phyloP scores from a whole-genome alignment of 345 rosid species.

The Eucalyptus caleyi region DNA sequence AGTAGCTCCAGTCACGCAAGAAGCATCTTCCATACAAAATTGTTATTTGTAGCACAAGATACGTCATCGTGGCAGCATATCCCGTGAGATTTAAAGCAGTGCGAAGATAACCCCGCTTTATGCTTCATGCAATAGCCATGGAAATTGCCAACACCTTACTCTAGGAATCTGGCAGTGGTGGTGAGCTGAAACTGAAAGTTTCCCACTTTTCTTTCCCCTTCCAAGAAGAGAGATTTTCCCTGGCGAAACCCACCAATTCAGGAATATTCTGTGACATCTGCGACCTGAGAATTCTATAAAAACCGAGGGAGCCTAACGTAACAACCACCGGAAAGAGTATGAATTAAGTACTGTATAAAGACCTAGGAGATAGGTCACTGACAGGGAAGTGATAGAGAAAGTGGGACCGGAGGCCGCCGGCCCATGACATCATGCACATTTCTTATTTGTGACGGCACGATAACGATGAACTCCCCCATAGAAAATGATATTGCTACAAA shows the following conservation, averaged over 20 bases:
- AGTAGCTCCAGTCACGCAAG: neutral
- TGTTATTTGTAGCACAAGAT: neutral
- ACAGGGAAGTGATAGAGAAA: neutral
- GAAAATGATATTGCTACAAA: neutral
- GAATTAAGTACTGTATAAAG: neutral
- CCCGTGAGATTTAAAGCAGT: neutral
- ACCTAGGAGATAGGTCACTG: neutral
- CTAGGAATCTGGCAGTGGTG: neutral
- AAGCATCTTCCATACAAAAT: neutral
- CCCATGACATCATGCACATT: conserved; percentile 32
- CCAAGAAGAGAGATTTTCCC: neutral
- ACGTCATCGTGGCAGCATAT: neutral
- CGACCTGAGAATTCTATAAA: neutral
- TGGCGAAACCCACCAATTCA: neutral
- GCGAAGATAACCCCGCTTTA: neutral
- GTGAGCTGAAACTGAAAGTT: neutral
- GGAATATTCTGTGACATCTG: neutral
- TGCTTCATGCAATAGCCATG: neutral
- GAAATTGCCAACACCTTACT: neutral
- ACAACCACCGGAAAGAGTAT: neutral
- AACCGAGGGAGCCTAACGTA: neutral
- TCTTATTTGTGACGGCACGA: conserved; percentile 48
- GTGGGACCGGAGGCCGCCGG: neutral
- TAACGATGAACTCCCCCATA: conserved; percentile 3
- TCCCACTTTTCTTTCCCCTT: neutral